A percentile compares a stretch with the other conserved stretches of the same genome.
phyloP scores from a whole-genome alignment of 2,329 filamentous ascomycete genomes.

The Cladosporium halotolerans region DNA sequence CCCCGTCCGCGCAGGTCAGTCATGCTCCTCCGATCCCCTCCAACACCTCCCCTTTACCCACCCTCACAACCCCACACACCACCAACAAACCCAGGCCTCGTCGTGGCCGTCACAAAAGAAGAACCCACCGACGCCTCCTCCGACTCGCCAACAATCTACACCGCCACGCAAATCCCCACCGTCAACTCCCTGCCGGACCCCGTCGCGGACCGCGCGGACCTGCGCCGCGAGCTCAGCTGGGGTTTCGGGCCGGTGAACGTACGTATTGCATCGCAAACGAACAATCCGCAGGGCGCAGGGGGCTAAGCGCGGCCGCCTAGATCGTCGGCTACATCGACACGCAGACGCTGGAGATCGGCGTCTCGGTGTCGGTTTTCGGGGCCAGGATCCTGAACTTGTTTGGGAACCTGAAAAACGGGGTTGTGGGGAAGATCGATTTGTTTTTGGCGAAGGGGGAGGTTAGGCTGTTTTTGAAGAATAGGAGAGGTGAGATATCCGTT shows the following conservation, averaged over 20 bases:
- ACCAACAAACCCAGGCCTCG: neutral
- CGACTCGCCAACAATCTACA: neutral
- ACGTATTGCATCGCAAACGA: neutral
- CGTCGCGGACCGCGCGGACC: neutral
- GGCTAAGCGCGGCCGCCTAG: neutral
- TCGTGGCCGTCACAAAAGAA: neutral
- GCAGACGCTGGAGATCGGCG: neutral
- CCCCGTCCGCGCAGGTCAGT: neutral
- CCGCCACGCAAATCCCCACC: neutral
- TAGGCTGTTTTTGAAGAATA: neutral
- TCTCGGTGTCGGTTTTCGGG: neutral
- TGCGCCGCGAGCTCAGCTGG: neutral
- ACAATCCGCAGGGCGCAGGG: no score
- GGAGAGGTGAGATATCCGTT: neutral
- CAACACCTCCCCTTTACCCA: neutral
- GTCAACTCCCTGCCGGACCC: neutral
- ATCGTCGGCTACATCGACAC: neutral
- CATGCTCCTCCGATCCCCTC: no score
- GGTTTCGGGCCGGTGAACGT: neutral
- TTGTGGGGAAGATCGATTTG: neutral
- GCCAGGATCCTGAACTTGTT: neutral
- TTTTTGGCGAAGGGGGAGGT: neutral
- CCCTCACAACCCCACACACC: neutral
- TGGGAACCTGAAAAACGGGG: neutral
- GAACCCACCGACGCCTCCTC: neutral